Evolutionary conservation across 148 eudicot genomes (phyloP).

Genomic region (Chenopodium berlandieri): DNA sequence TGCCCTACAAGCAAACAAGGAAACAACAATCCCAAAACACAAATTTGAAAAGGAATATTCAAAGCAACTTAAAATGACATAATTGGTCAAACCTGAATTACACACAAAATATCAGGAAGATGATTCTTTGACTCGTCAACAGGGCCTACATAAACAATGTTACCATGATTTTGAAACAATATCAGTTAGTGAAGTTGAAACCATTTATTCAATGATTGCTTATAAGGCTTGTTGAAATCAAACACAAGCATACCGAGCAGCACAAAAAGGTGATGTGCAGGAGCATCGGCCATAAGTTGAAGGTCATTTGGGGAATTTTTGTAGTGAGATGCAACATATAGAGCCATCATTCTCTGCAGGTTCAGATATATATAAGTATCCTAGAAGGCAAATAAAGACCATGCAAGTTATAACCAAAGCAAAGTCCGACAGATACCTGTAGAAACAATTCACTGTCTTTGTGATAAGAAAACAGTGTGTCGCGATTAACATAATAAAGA

Average conservation of each 20-base stretch:
- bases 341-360: constrained; percentile 97
- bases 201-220: background rate
- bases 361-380: constrained; percentile 6
- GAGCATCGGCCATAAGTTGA: constrained; percentile 95
- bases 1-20: background rate
- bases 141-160: constrained; percentile 58
- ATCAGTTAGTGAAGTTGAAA: background rate
- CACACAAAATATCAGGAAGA: constrained; percentile 96
- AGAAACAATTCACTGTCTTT: constrained; percentile 86
- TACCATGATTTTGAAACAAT: constrained; percentile 6
- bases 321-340: constrained; percentile 97
- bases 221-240: background rate
- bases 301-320: constrained; percentile 96
- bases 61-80: background rate
- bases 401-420: background rate
- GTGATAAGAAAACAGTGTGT: constrained; percentile 95
- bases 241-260: constrained; percentile 62
- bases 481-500: constrained; percentile 93
- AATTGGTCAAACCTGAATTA: constrained; percentile 69
- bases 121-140: constrained; percentile 89
- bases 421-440: constrained; percentile 49
- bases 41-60: background rate
- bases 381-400: background rate
- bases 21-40: background rate
- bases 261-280: constrained; percentile 97